Conservation (phyloP, 495 filamentous ascomycete genomes). For the Penicillium bovifimosum region DNA sequence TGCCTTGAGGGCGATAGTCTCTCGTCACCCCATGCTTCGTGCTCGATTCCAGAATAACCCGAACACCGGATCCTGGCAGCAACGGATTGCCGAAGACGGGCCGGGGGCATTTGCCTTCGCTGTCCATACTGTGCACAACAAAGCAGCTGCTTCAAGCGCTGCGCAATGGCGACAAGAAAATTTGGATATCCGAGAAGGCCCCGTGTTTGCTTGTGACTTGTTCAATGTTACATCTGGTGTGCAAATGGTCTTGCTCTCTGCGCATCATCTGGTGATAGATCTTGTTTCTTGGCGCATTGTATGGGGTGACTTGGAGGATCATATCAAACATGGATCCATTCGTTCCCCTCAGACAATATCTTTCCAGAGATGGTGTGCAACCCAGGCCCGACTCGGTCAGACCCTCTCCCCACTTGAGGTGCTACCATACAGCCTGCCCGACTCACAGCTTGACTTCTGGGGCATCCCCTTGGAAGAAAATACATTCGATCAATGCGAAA, state of each 20-base stretch:
- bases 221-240: neutral
- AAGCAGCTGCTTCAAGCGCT: neutral
- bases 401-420: neutral
- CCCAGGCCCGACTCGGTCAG: neutral
- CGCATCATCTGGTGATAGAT: neutral
- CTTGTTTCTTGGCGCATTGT: neutral
- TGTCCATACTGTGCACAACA: neutral
- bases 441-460: neutral
- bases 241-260: neutral
- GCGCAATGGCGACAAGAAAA: neutral
- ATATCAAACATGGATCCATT: neutral
- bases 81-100: neutral
- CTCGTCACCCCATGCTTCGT: neutral
- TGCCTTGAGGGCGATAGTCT: neutral
- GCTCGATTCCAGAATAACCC: neutral
- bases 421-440: neutral
- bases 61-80: neutral
- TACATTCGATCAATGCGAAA: neutral
- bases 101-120: neutral
- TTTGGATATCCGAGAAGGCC: neutral
- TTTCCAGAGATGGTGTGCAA: neutral
- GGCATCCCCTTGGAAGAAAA: neutral
- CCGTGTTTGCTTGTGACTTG: neutral
- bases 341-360: neutral
- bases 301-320: neutral